phyloP scores from a whole-genome alignment of 1,284 basidiomycete genomes.

The Microstroma glucosiphilum region DNA sequence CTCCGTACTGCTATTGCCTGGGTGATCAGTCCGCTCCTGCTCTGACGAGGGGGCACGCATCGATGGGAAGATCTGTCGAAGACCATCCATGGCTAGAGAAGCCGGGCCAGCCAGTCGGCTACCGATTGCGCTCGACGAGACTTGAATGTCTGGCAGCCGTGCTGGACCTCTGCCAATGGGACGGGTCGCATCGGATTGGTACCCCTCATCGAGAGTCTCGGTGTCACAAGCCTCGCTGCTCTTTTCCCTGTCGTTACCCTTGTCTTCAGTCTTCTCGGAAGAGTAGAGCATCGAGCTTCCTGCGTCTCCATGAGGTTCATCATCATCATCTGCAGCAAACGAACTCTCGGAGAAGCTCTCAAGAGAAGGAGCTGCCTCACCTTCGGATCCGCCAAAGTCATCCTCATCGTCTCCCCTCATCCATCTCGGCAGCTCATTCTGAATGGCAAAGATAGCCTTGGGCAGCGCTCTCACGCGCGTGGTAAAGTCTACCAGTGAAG shows the following conservation, averaged over 20 bases:
- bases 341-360: slow-evolving; percentile 40
- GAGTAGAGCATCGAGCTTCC: not conserved
- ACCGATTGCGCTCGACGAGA: not conserved
- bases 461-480: slow-evolving; percentile 53
- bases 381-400: slow-evolving; percentile 61
- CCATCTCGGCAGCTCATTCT: slow-evolving; percentile 76
- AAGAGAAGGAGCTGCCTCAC: slow-evolving; percentile 62
- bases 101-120: too few relatives aligned
- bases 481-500: slow-evolving; percentile 76
- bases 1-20: not conserved
- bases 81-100: too few relatives aligned
- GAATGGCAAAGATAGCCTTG: slow-evolving; percentile 49
- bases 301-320: not conserved
- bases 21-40: not conserved
- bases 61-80: not conserved
- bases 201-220: not conserved
- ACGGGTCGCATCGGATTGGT: not conserved
- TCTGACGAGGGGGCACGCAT: not conserved
- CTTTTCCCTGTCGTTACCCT: too few relatives aligned
- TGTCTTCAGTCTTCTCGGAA: not conserved
- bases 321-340: not conserved
- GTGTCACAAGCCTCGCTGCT: not conserved
- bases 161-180: not conserved
- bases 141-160: not conserved
- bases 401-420: slow-evolving; percentile 66